A percentile compares a stretch with the other conserved stretches of the same genome.
Conservation (phyloP, 176 grass and related monocot genomes). For the Miscanthus lutarioriparius region DNA sequence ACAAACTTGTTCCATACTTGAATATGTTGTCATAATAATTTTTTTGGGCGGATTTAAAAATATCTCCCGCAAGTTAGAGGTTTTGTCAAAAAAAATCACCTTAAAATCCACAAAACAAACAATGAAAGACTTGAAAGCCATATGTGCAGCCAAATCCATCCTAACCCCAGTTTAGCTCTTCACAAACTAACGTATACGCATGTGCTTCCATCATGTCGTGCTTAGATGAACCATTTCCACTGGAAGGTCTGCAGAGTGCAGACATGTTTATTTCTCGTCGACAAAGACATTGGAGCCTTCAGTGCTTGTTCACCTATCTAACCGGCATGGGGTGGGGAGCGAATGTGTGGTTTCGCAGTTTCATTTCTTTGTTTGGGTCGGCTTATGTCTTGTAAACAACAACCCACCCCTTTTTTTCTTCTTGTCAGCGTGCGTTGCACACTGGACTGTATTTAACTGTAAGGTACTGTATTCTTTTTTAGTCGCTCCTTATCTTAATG, state of each 20-base stretch:
- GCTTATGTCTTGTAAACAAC: background rate
- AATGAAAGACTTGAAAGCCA: background rate
- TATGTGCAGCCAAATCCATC: background rate
- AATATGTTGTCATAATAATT: background rate
- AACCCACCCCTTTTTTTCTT: background rate
- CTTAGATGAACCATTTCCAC: background rate
- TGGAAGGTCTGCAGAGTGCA: background rate
- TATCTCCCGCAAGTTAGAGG: background rate
- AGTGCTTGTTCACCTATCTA: background rate
- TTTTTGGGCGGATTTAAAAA: too few species aligned
- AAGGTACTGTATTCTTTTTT: background rate
- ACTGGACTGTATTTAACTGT: background rate
- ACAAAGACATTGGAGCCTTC: background rate
- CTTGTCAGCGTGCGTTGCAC: background rate
- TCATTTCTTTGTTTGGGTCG: background rate
- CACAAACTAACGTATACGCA: background rate
- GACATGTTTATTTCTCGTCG: background rate
- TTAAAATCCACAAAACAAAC: background rate
- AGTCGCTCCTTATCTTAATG: too few species aligned
- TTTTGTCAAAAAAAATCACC: background rate
- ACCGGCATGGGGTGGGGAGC: background rate
- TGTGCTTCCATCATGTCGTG: background rate
- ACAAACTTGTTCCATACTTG: background rate
- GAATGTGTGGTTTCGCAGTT: background rate
- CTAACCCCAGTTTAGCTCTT: background rate